phyloP scores from a whole-genome alignment of 2,329 filamentous ascomycete genomes.

The Graphiopsis chlorocephala region DNA sequence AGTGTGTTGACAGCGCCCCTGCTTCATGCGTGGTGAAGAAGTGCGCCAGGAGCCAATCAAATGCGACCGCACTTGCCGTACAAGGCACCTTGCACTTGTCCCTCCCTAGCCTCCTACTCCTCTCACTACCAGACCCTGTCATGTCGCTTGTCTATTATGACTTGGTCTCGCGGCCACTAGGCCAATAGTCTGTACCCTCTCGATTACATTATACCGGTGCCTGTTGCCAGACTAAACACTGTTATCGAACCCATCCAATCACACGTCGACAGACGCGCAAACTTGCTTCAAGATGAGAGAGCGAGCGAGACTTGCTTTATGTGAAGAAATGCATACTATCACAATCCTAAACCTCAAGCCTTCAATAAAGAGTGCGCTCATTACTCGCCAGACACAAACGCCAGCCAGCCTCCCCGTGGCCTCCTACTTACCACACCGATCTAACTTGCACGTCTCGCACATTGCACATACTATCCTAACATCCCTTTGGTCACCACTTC shows the following conservation, averaged over 20 bases:
- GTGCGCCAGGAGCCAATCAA: neutral
- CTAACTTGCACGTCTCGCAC: too few species aligned
- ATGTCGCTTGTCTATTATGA: neutral
- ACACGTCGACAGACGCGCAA: too few species aligned
- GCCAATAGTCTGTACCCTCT: neutral
- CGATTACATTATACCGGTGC: neutral
- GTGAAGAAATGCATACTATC: too few species aligned
- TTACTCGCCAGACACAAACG: too few species aligned
- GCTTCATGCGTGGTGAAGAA: too few species aligned
- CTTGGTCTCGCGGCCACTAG: neutral
- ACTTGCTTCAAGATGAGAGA: too few species aligned
- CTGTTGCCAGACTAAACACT: neutral
- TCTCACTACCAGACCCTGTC: neutral
- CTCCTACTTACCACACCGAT: too few species aligned
- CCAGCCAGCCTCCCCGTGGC: too few species aligned
- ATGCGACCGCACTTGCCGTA: neutral
- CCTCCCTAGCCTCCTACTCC: neutral
- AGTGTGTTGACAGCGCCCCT: neutral
- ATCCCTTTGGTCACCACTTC: neutral
- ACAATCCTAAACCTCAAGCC: too few species aligned
- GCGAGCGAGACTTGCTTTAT: too few species aligned
- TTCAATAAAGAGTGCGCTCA: too few species aligned
- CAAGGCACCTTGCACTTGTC: neutral
- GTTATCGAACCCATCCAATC: too few species aligned
- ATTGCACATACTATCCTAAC: neutral